A percentile compares a stretch with the other conserved stretches of the same genome.
phyloP scores from a whole-genome alignment of 371 early-diverging fungal species.

The Thermomucor indicae-seudaticae region DNA sequence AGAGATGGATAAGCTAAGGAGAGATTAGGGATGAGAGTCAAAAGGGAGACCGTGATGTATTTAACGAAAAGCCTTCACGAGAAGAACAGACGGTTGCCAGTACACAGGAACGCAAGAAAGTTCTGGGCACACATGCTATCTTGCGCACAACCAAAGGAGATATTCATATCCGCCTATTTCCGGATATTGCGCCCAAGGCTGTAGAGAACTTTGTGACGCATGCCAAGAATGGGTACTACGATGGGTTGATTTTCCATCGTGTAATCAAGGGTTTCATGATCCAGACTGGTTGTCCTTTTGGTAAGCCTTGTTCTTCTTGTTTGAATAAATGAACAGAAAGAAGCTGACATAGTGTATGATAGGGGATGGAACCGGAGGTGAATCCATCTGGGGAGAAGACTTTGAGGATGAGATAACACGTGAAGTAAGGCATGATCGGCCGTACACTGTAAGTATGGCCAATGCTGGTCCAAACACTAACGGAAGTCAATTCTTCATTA shows the following conservation, averaged over 20 bases:
- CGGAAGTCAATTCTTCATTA: conserved; percentile 98
- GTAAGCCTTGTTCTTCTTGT: conserved; percentile 16
- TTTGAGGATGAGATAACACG: conserved; percentile 95
- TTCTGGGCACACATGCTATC: conserved; percentile 72
- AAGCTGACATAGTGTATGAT: neutral
- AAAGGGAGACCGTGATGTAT: conserved; percentile 85
- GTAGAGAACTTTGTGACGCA: conserved; percentile 91
- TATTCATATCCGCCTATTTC: conserved; percentile 79
- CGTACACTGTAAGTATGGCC: conserved; percentile 97
- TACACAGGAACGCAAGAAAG: conserved; percentile 53
- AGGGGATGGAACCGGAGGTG: conserved; percentile 95
- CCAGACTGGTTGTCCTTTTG: conserved; percentile 84
- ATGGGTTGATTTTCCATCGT: conserved; percentile 81
- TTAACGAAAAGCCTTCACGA: conserved; percentile 95
- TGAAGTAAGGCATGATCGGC: conserved; percentile 80
- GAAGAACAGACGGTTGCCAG: conserved; percentile 92
- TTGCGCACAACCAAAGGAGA: conserved; percentile 87
- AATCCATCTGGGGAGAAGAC: conserved; percentile 88
- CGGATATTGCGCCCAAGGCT: conserved; percentile 87
- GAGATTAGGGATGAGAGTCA: conserved; percentile 42
- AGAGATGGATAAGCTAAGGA: neutral
- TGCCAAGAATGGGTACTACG: conserved; percentile 74
- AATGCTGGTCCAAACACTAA: conserved; percentile 95
- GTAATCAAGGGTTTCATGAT: conserved; percentile 91
- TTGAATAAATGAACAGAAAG: no score